Evolutionary conservation across 1,139 yeast genomes (phyloP).

Genomic region (Yamadazyma sp.): DNA sequence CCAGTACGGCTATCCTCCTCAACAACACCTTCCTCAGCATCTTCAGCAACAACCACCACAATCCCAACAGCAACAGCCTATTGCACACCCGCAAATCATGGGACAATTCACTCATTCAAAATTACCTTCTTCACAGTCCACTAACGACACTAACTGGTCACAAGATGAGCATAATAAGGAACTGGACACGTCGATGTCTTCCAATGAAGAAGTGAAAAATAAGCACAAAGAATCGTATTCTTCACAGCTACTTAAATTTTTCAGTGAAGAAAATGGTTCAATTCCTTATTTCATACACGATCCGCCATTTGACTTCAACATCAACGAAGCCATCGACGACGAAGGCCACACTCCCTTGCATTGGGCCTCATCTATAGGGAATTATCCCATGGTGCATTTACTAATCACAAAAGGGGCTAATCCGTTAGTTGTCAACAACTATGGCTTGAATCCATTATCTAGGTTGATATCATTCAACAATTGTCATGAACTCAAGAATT

Average conservation of each 20-base stretch:
- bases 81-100: slow-evolving; percentile 22
- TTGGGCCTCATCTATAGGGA: slow-evolving; percentile 96
- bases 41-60: slow-evolving; percentile 8
- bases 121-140: slow-evolving; percentile 41
- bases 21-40: slow-evolving; percentile 11
- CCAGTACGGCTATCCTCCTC: slow-evolving; percentile 8
- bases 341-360: slow-evolving; percentile 96
- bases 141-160: slow-evolving; percentile 49
- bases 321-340: slow-evolving; percentile 86
- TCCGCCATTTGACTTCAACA: slow-evolving; percentile 79
- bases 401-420: slow-evolving; percentile 75
- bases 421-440: slow-evolving; percentile 67
- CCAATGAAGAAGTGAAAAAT: slow-evolving; percentile 29
- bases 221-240: slow-evolving; percentile 43
- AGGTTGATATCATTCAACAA: slow-evolving; percentile 84
- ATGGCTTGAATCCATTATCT: slow-evolving; percentile 84
- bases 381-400: slow-evolving; percentile 67
- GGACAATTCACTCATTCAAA: slow-evolving; percentile 31
- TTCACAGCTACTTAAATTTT: slow-evolving; percentile 56
- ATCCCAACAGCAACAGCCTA: slow-evolving; percentile 16
- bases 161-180: slow-evolving; percentile 46
- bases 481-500: slow-evolving; percentile 77
- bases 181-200: slow-evolving; percentile 45
- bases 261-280: slow-evolving; percentile 66
- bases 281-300: slow-evolving; percentile 71